A percentile compares a stretch with the other conserved stretches of the same genome.
These are phyloP conservation scores for Liriodendron chinense DNA, from an alignment of 164 flowering plant genomes.

Conservation along the genomic window DNA sequence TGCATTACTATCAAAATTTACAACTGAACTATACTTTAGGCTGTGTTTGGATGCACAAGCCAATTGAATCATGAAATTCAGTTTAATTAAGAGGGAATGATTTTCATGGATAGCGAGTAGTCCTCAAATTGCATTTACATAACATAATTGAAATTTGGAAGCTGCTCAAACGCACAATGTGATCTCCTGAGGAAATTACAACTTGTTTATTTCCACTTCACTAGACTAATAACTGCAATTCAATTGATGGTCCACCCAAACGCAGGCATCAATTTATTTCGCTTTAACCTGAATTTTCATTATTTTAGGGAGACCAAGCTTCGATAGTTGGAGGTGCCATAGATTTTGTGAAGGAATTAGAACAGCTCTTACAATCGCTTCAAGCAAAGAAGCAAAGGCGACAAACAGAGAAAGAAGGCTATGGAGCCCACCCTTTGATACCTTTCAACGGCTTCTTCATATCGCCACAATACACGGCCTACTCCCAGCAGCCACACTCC, in stretches of 20 bases:
- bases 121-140: too few species aligned
- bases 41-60: too few species aligned
- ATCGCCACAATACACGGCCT: constrained; percentile 25
- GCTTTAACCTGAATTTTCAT: background rate
- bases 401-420: constrained; percentile 11
- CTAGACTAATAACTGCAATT: background rate
- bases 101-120: too few species aligned
- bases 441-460: constrained; percentile 25
- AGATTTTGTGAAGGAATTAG: constrained; percentile 66
- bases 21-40: too few species aligned
- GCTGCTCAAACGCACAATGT: too few species aligned
- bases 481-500: constrained; percentile 5
- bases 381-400: constrained; percentile 41
- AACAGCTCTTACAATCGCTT: constrained; percentile 55
- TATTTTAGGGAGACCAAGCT: constrained; percentile 68
- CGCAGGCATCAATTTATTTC: background rate
- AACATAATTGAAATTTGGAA: too few species aligned
- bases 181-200: too few species aligned
- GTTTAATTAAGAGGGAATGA: too few species aligned
- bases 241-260: background rate
- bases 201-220: background rate
- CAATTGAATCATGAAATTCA: too few species aligned
- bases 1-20: too few species aligned
- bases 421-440: background rate
- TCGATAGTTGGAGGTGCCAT: constrained; percentile 73